Evolutionary conservation across 306 rosid genomes (phyloP).

Genomic region (Amphicarpaea edgeworthii): DNA sequence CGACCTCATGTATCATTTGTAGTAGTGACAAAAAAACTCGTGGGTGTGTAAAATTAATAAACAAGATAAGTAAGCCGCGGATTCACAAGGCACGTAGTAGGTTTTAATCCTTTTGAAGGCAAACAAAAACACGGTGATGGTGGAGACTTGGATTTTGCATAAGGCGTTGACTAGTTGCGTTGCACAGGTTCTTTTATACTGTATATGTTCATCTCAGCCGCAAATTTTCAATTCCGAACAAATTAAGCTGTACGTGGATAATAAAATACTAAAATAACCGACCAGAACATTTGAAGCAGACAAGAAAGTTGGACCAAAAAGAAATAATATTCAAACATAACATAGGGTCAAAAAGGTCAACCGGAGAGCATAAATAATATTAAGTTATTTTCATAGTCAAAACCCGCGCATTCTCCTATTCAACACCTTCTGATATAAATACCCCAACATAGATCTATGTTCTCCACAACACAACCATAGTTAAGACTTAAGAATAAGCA

Average conservation of each 20-base stretch:
- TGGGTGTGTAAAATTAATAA: neutral
- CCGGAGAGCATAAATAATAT: neutral
- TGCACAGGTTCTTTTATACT: no score
- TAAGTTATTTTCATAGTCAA: neutral
- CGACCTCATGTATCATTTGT: neutral
- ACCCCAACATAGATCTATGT: neutral
- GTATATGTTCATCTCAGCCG: no score
- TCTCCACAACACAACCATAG: neutral
- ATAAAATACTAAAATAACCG: neutral
- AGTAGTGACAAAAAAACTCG: neutral
- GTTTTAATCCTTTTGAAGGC: neutral
- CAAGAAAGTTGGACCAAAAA: neutral
- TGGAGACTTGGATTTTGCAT: neutral
- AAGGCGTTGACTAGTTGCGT: no score
- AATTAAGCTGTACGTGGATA: neutral
- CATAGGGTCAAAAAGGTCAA: neutral
- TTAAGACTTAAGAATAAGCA: neutral
- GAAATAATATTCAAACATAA: neutral
- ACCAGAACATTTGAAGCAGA: neutral
- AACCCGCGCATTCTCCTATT: neutral
- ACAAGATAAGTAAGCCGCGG: neutral
- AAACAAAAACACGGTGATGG: neutral
- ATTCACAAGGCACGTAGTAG: neutral
- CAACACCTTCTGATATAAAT: neutral
- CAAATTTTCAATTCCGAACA: neutral